Percentiles rank a stretch among this genome's conserved stretches.
phyloP scores from a whole-genome alignment of 192 early-diverging fungal genomes.

The Funneliformis mosseae region DNA sequence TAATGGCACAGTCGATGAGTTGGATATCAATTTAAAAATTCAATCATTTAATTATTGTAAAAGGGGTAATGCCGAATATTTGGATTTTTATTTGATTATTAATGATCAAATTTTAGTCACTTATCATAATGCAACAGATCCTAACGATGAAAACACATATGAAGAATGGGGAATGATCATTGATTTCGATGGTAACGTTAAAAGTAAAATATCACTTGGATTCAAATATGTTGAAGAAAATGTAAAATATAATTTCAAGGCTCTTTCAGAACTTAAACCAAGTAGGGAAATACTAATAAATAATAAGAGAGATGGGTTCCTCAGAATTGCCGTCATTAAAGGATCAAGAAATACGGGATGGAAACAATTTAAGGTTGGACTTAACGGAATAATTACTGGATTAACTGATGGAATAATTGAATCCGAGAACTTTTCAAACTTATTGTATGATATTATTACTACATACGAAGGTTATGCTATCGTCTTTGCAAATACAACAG shows the following conservation, averaged over 20 bases:
- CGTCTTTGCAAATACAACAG: neutral
- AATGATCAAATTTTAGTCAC: neutral
- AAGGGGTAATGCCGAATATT: neutral
- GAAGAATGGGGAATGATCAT: no score
- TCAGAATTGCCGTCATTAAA: neutral
- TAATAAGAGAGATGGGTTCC: neutral
- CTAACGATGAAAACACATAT: no score
- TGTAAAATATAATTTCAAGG: neutral
- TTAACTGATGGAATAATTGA: neutral
- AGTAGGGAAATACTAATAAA: neutral
- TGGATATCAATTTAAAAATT: neutral
- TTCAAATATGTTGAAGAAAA: no score
- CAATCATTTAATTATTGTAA: neutral
- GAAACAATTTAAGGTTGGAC: neutral
- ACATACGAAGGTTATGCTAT: neutral
- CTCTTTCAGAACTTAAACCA: neutral
- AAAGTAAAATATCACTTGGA: no score
- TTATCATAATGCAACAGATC: neutral
- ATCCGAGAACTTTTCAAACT: neutral
- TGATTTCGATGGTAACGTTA: no score
- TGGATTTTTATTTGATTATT: neutral
- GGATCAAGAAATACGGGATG: neutral
- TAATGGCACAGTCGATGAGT: neutral
- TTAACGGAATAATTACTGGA: neutral
- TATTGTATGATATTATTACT: neutral